Evolutionary conservation across 2,329 filamentous ascomycete species (phyloP).

Genomic region (Diaporthe sp.): DNA sequence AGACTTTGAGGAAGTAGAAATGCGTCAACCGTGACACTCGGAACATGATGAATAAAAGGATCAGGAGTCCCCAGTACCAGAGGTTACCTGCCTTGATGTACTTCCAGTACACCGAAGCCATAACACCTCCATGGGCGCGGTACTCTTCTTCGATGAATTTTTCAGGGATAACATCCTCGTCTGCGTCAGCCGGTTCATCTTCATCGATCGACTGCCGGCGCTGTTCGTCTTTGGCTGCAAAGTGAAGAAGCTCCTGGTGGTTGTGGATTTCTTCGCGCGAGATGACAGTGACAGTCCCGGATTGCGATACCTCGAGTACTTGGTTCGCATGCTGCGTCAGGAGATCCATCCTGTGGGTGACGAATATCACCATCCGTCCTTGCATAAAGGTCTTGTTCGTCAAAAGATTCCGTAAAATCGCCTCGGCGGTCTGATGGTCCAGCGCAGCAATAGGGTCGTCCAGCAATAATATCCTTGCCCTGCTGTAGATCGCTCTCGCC

Average conservation of each 20-base stretch:
- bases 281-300: conserved; percentile 42
- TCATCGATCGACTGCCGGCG: conserved; percentile 44
- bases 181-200: conserved; percentile 38
- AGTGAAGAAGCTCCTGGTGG: conserved; percentile 51
- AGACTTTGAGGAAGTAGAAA: conserved; percentile 86
- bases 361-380: conserved; percentile 78
- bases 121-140: conserved; percentile 79
- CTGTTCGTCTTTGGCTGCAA: conserved; percentile 47
- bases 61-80: conserved; percentile 75
- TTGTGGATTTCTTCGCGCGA: conserved; percentile 46
- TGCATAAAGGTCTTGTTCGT: conserved; percentile 49
- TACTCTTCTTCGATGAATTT: conserved; percentile 86
- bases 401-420: conserved; percentile 70
- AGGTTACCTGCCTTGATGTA: conserved; percentile 86
- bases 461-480: conserved; percentile 65
- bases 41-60: conserved; percentile 71
- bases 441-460: conserved; percentile 73
- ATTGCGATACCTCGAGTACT: conserved; percentile 73
- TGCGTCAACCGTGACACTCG: conserved; percentile 73
- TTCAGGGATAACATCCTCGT: conserved; percentile 51
- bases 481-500: conserved; percentile 71
- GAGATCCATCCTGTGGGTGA: conserved; percentile 83
- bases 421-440: conserved; percentile 70
- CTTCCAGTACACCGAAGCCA: conserved; percentile 81
- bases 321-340: conserved; percentile 79